Percentiles rank a stretch among this genome's conserved stretches.
These are phyloP conservation scores for Decorospora gaudefroyi DNA, from an alignment of 2,329 filamentous ascomycete species.

Conservation along the genomic window DNA sequence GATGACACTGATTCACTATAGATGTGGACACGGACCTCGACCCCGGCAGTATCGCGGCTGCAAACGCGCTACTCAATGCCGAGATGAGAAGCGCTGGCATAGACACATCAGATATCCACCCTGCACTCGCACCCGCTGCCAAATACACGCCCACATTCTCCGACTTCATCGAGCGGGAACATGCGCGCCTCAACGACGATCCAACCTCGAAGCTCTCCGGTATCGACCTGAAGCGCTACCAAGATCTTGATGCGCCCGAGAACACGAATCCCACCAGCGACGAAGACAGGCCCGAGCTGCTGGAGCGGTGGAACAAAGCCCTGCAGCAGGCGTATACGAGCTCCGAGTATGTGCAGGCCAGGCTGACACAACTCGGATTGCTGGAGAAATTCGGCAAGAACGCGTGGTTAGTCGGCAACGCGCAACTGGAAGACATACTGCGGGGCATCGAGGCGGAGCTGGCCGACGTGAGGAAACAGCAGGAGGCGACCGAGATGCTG, in stretches of 20 bases:
- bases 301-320: slow-evolving; percentile 56
- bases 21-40: slow-evolving; percentile 81
- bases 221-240: slow-evolving; percentile 82
- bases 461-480: slow-evolving; percentile 65
- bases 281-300: slow-evolving; percentile 45
- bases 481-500: slow-evolving; percentile 73
- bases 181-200: slow-evolving; percentile 66
- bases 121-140: slow-evolving; percentile 59
- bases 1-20: slow-evolving; percentile 48
- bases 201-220: slow-evolving; percentile 56
- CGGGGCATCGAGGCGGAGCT: slow-evolving; percentile 74
- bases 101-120: slow-evolving; percentile 58
- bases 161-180: slow-evolving; percentile 68
- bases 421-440: slow-evolving; percentile 74
- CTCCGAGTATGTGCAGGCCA: slow-evolving; percentile 61
- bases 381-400: slow-evolving; percentile 84
- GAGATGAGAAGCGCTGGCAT: slow-evolving; percentile 56
- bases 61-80: slow-evolving; percentile 69
- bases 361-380: slow-evolving; percentile 68
- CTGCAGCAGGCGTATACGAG: slow-evolving; percentile 62
- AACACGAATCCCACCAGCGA: slow-evolving; percentile 45
- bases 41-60: slow-evolving; percentile 64
- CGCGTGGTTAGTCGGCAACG: slow-evolving; percentile 86
- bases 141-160: slow-evolving; percentile 63
- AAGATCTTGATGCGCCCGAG: slow-evolving; percentile 67